Evolutionary conservation across 768 basidiomycete species (phyloP).

Genomic region (Macrolepiota dolichaula): DNA sequence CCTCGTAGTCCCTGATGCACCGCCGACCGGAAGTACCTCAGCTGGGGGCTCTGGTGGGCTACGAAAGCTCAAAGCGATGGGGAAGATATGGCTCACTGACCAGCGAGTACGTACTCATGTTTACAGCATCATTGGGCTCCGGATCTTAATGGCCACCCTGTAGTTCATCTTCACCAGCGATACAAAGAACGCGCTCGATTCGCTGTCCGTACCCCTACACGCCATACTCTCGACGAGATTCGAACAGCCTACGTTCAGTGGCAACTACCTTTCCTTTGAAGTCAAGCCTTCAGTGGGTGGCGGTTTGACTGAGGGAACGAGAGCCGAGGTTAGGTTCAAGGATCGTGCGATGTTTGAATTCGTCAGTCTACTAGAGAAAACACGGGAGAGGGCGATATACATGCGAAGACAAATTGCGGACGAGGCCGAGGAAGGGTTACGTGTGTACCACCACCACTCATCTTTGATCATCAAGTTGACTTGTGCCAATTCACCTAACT

Average conservation of each 20-base stretch:
- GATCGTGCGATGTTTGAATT: constrained; percentile 73
- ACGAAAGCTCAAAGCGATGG: constrained; percentile 56
- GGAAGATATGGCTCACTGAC: constrained; percentile 65
- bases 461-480: not conserved
- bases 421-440: constrained; percentile 50
- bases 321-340: constrained; percentile 63
- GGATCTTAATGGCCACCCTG: not conserved
- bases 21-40: constrained; percentile 35
- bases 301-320: constrained; percentile 63
- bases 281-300: constrained; percentile 66
- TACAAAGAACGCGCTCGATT: constrained; percentile 34
- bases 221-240: constrained; percentile 68
- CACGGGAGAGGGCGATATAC: constrained; percentile 69
- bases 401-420: constrained; percentile 63
- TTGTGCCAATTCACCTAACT: not conserved
- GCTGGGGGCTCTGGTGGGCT: constrained; percentile 53
- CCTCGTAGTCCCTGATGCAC: constrained; percentile 54
- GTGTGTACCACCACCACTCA: constrained; percentile 36
- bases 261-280: constrained; percentile 65
- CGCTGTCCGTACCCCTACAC: constrained; percentile 57
- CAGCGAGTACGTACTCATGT: constrained; percentile 53
- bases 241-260: constrained; percentile 70
- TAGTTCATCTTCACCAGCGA: constrained; percentile 64
- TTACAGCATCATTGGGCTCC: not conserved
- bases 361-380: constrained; percentile 69